Evolutionary conservation across 495 filamentous ascomycete species (phyloP).

Genomic region (Neurospora sp.): DNA sequence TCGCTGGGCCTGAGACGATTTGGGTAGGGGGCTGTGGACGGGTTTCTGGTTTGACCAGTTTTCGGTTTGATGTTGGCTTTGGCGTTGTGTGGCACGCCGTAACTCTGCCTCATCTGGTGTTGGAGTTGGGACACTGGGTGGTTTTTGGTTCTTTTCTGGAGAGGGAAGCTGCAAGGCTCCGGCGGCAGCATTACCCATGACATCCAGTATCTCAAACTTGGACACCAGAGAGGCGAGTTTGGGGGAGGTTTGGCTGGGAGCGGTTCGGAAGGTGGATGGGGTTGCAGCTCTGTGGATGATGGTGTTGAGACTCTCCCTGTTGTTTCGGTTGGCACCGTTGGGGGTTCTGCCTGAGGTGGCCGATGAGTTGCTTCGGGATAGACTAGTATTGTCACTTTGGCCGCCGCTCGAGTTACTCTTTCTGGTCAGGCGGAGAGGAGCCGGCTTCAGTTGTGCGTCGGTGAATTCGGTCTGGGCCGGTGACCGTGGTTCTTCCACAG

Average conservation of each 20-base stretch:
- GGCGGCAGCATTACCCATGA: conserved; percentile 16
- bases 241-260: conserved; percentile 3
- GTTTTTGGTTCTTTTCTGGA: not conserved
- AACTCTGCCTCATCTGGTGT: conserved; percentile 1
- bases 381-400: conserved; percentile 2
- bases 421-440: conserved; percentile 21
- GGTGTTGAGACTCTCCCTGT: not conserved
- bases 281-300: conserved; percentile 5
- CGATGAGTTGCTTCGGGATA: not conserved
- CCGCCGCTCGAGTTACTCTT: conserved; percentile 7
- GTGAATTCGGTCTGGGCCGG: conserved; percentile 6
- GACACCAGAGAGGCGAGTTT: conserved; percentile 26
- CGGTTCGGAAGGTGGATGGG: not conserved
- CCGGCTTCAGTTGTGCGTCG: conserved; percentile 17
- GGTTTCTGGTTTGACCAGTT: not conserved
- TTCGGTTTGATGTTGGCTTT: not conserved
- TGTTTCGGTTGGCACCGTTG: not conserved
- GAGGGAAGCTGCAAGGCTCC: not conserved
- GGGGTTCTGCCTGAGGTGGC: not conserved
- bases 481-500: not conserved
- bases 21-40: not conserved
- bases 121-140: not conserved
- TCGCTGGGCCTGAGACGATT: not conserved
- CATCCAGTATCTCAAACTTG: conserved; percentile 33
- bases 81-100: not conserved